Evolutionary conservation across 2,329 filamentous ascomycete species (phyloP), one percentile per base, ranked within the genome.

Genomic region (Pseudogymnoascus sp.): DNA sequence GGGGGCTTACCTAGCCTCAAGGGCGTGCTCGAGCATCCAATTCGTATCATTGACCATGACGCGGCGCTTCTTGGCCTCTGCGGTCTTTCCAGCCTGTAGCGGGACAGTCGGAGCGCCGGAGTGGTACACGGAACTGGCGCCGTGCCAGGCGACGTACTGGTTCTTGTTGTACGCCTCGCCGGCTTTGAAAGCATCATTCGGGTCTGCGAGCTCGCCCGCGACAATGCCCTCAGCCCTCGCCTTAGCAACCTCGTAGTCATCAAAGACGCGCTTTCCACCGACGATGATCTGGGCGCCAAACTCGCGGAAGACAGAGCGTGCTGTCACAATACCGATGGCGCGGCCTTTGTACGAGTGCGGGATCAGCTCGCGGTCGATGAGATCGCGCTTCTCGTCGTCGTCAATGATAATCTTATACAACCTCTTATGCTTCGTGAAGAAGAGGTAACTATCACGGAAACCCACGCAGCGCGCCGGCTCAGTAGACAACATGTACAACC

Each of bases 301-400:
- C 74, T 99, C 94, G 63, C 94, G 85, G 75, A 97, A 99, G 14
- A 99, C 94, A 1, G 94, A 97, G 52, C 94, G 88, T 58, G 94
- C 94, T 14, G 94, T 97, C 55, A 97, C 92, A 28, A 99, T 92
- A 73, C 94, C 94, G 73, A 99, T 99, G 4, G 93, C 91, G 61
- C 94, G 90, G 64, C 94, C 94, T 76, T 97, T 99, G 85, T 99
- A 99, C 28, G 92, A 96, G 78, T 97, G 94, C 1, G 94, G 94
- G 66, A 99, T 96, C 72, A 99, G 89, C 5, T 95, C 90, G 64
- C 94, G 87, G 68, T 95, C 91, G 72, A 99, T 99, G 79, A 99
- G 84, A 75, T 97, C 92, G 64, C 89, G 87, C 79, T 99, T 99
- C 76, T 96, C 93, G n/a, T 94, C 89, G 67, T 99, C 94, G 69